Evolutionary conservation across 1,284 basidiomycete genomes (phyloP).

Genomic region (Phlebopus sp.): DNA sequence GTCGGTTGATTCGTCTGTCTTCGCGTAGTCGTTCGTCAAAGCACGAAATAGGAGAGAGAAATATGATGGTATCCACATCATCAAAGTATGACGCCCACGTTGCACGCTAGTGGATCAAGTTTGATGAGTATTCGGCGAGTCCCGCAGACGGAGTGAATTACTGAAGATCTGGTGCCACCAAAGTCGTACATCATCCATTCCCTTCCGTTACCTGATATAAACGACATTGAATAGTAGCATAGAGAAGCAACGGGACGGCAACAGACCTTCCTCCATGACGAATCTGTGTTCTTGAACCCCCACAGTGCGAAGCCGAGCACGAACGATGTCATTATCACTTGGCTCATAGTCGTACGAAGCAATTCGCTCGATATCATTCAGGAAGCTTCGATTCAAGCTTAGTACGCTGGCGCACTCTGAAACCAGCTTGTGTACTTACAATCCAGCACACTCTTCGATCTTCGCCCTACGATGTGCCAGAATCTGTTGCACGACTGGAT

Average conservation of each 20-base stretch:
- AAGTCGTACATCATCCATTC: conserved; percentile 75
- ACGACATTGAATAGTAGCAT: neutral
- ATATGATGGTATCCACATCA: conserved; percentile 69
- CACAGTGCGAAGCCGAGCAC: conserved; percentile 66
- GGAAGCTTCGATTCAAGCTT: conserved; percentile 38
- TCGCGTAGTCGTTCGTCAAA: conserved; percentile 72
- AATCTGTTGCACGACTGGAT: conserved; percentile 54
- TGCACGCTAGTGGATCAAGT: conserved; percentile 43
- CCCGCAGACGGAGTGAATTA: conserved; percentile 32
- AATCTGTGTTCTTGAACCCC: conserved; percentile 74
- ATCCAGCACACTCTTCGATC: conserved; percentile 65
- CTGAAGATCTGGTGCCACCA: conserved; percentile 66
- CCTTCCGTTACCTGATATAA: conserved; percentile 38
- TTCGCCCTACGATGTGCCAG: conserved; percentile 47
- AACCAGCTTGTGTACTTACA: conserved; percentile 51
- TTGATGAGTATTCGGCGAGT: conserved; percentile 3
- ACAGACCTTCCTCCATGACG: conserved; percentile 61
- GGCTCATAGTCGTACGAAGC: conserved; percentile 58
- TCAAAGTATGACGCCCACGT: conserved; percentile 76
- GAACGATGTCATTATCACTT: conserved; percentile 68
- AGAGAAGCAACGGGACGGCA: neutral
- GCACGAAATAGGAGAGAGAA: conserved; percentile 67
- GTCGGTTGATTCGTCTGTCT: conserved; percentile 62
- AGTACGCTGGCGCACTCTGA: conserved; percentile 5
- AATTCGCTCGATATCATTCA: conserved; percentile 65